phyloP scores from a whole-genome alignment of 306 rosid genomes.

The Medicago lupulina region DNA sequence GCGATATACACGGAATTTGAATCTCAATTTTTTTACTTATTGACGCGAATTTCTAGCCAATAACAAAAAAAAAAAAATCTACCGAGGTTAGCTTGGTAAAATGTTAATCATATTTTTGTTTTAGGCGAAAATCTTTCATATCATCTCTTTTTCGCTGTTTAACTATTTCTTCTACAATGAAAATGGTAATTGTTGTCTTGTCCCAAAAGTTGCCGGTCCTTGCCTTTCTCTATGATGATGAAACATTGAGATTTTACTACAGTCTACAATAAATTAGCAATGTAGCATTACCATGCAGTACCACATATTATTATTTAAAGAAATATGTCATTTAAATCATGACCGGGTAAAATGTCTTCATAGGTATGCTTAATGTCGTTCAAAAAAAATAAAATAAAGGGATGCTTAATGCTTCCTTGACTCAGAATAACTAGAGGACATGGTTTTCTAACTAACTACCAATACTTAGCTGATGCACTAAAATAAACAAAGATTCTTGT shows the following conservation, averaged over 20 bases:
- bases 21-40: too few relatives aligned
- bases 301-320: not conserved
- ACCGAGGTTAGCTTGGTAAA: not conserved
- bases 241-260: not conserved
- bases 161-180: not conserved
- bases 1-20: too few relatives aligned
- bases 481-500: conserved; percentile 16
- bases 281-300: too few relatives aligned
- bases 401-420: not conserved
- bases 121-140: too few relatives aligned
- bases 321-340: not conserved
- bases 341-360: not conserved
- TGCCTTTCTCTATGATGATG: not conserved
- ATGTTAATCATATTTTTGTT: not conserved
- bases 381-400: too few relatives aligned
- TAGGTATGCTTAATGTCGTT: conserved; percentile 3
- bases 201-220: not conserved
- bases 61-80: too few relatives aligned
- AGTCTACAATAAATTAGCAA: too few relatives aligned
- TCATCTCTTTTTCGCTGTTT: not conserved
- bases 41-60: too few relatives aligned
- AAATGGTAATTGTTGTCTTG: not conserved
- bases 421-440: not conserved
- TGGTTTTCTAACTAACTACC: too few relatives aligned
- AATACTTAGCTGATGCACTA: not conserved